Evolutionary conservation across 1,284 basidiomycete genomes (phyloP).

Genomic region (Coniferiporia sulphurascens): DNA sequence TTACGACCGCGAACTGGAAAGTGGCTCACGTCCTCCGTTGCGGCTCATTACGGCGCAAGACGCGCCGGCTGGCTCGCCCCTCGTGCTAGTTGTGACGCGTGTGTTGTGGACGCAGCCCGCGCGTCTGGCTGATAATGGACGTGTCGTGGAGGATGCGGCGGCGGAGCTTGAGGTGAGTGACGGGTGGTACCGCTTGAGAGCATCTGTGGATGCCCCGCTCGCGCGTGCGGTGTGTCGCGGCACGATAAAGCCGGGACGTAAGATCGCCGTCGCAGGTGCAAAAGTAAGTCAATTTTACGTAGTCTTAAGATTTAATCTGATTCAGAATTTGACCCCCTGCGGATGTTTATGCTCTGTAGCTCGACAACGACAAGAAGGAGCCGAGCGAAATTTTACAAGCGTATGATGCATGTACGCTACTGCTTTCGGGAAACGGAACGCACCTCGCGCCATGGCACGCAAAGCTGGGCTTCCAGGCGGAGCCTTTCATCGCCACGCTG

Average conservation of each 20-base stretch:
- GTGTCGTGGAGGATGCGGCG: conserved; percentile 23
- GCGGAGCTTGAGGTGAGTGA: conserved; percentile 85
- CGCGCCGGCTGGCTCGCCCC: conserved; percentile 62
- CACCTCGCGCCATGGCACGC: conserved; percentile 85
- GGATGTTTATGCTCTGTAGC: conserved; percentile 37
- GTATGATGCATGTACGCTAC: conserved; percentile 61
- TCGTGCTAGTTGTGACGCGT: conserved; percentile 81
- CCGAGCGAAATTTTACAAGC: conserved; percentile 82
- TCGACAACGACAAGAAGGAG: conserved; percentile 68
- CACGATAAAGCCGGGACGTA: conserved; percentile 71
- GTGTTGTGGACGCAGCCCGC: conserved; percentile 55
- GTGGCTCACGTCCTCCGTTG: conserved; percentile 75
- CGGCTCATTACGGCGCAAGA: conserved; percentile 76
- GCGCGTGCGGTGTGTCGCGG: conserved; percentile 64
- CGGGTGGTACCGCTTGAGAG: conserved; percentile 90
- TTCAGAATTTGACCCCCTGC: background rate
- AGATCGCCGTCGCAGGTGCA: conserved; percentile 78
- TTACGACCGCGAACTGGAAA: conserved; percentile 87
- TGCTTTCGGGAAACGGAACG: conserved; percentile 79
- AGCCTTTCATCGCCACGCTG: conserved; percentile 69
- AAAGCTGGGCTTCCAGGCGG: conserved; percentile 66
- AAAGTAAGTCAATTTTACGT: conserved; percentile 58
- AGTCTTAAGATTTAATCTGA: too few relatives aligned
- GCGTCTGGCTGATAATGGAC: conserved; percentile 4
- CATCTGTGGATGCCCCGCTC: conserved; percentile 71